phyloP scores from a whole-genome alignment of 805 yeast genomes.

The Citeromyces nyonsensis region DNA sequence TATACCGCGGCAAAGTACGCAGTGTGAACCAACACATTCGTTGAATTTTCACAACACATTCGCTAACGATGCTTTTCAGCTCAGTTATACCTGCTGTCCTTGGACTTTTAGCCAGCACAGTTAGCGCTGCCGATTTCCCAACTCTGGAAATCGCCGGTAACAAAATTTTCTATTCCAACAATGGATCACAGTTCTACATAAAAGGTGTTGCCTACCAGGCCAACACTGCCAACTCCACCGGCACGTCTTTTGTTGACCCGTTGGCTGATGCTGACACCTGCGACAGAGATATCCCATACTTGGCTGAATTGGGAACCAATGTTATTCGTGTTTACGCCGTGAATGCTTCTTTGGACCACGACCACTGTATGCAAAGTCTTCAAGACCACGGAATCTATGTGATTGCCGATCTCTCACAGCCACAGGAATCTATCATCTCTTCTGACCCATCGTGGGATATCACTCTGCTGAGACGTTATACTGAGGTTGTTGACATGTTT shows the following conservation, averaged over 20 bases:
- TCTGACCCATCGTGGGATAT: slow-evolving; percentile 67
- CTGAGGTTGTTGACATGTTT: slow-evolving; percentile 68
- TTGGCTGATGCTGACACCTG: slow-evolving; percentile 58
- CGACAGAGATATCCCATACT: slow-evolving; percentile 70
- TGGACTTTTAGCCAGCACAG: not conserved
- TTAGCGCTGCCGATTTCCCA: slow-evolving; percentile 13
- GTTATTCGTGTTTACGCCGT: slow-evolving; percentile 79
- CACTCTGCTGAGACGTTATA: slow-evolving; percentile 60
- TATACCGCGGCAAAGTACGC: too few relatives aligned
- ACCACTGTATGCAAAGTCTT: slow-evolving; percentile 59
- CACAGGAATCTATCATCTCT: slow-evolving; percentile 64
- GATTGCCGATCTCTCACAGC: slow-evolving; percentile 81
- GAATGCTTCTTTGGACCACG: slow-evolving; percentile 58
- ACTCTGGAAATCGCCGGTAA: slow-evolving; percentile 51
- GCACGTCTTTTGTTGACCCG: slow-evolving; percentile 46
- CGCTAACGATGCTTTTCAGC: not conserved
- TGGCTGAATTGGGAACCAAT: slow-evolving; percentile 54
- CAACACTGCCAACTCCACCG: slow-evolving; percentile 27
- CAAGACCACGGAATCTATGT: slow-evolving; percentile 85
- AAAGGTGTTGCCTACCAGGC: slow-evolving; percentile 85
- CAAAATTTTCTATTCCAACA: slow-evolving; percentile 58
- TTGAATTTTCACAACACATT: not conserved
- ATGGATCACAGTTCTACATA: slow-evolving; percentile 74
- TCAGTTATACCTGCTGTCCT: not conserved
- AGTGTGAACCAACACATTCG: too few relatives aligned